Conservation (phyloP, 805 yeast species). For the Yamadazyma laniorum region DNA sequence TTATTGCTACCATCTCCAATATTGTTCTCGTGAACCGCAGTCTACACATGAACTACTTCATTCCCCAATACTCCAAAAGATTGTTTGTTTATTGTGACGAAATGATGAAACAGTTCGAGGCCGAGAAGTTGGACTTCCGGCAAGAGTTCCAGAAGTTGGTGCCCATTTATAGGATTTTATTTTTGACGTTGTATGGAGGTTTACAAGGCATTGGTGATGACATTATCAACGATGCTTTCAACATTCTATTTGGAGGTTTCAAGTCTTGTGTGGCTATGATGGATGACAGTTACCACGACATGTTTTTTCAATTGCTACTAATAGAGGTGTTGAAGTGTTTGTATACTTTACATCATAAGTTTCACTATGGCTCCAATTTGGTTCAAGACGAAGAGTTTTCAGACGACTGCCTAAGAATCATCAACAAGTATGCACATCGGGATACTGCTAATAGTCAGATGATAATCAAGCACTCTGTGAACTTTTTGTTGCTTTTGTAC, state of each 20-base stretch:
- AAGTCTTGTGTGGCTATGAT: slow-evolving; percentile 11
- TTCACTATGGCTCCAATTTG: slow-evolving; percentile 11
- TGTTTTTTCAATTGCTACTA: slow-evolving; percentile 12
- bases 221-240: slow-evolving; percentile 12
- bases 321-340: slow-evolving; percentile 25
- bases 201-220: slow-evolving; percentile 10
- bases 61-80: slow-evolving; percentile 17
- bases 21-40: slow-evolving; percentile 23
- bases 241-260: slow-evolving; percentile 17
- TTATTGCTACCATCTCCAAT: slow-evolving; percentile 25
- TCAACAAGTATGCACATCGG: slow-evolving; percentile 5
- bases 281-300: slow-evolving; percentile 1
- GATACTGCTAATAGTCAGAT: neutral
- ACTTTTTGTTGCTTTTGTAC: slow-evolving; percentile 14
- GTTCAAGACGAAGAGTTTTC: slow-evolving; percentile 14
- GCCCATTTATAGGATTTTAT: slow-evolving; percentile 24
- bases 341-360: slow-evolving; percentile 25
- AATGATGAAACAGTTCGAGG: slow-evolving; percentile 9
- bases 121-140: slow-evolving; percentile 7
- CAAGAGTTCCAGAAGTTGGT: slow-evolving; percentile 15
- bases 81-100: slow-evolving; percentile 11
- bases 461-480: slow-evolving; percentile 12
- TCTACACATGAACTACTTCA: slow-evolving; percentile 20
- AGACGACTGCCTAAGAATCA: slow-evolving; percentile 13
- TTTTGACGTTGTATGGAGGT: slow-evolving; percentile 25